A percentile compares a stretch with the other conserved stretches of the same genome.
Conservation (phyloP, 768 basidiomycete species). For the Lactarius trivialis region DNA sequence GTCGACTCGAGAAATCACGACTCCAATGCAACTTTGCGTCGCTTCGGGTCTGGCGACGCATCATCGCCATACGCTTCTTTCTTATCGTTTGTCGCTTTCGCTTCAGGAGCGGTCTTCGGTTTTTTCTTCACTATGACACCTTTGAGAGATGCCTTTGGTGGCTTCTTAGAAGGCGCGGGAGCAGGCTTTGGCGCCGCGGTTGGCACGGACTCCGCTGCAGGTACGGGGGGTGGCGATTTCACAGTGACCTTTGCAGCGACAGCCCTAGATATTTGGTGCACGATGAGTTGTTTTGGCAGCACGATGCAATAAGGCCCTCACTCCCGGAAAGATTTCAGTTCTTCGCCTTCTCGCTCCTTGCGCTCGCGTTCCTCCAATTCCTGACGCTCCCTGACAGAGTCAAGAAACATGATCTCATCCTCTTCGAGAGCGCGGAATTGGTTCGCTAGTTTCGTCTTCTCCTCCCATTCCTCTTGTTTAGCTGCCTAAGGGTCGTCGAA, state of each 20-base stretch:
- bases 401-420: conserved; percentile 85
- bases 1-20: conserved; percentile 13
- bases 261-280: conserved; percentile 35
- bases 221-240: conserved; percentile 31
- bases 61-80: not conserved
- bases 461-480: conserved; percentile 92
- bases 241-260: conserved; percentile 63
- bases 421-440: conserved; percentile 87
- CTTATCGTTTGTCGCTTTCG: conserved; percentile 18
- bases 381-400: conserved; percentile 71
- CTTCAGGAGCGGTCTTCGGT: conserved; percentile 34
- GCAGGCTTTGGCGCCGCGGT: conserved; percentile 26
- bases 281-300: not conserved
- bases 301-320: conserved; percentile 29
- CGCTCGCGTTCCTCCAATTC: conserved; percentile 70
- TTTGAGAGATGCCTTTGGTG: conserved; percentile 60
- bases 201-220: conserved; percentile 23
- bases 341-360: conserved; percentile 69
- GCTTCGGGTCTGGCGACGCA: conserved; percentile 37
- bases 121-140: conserved; percentile 81
- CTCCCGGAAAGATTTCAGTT: conserved; percentile 75
- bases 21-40: conserved; percentile 42
- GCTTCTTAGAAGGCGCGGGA: conserved; percentile 44
- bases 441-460: conserved; percentile 80
- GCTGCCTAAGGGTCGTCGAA: conserved; percentile 48